Evolutionary conservation across 192 early-diverging fungal genomes (phyloP), one percentile per base, ranked within the genome.

Genomic region (Coemansia sp.): DNA sequence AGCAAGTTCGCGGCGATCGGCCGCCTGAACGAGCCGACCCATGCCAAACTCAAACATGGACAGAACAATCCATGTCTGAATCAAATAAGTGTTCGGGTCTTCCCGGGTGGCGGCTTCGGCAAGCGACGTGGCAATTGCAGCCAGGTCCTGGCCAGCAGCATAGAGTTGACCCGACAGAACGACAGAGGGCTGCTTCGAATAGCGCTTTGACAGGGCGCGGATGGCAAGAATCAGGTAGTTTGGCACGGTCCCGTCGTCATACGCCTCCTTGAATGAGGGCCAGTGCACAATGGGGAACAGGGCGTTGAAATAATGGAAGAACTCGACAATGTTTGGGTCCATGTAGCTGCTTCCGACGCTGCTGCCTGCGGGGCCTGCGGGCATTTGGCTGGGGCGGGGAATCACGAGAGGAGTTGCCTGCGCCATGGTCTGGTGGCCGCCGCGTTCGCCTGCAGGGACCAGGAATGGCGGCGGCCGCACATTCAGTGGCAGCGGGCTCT

Each of bases 31-130:
- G 21, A 75, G 64, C 23, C 78, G 68, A 15, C 78, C 78, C 72
- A 81, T 74, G 47, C 78, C 78, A 49, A 81, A 72, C 63, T 81
- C 78, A 60, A 75, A 81, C 73, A 81, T 81, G 36, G 78, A 81
- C 65, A 81, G 54, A 28, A 81, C 59, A 19, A 75, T 71, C 78
- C 78, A 81, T 14, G 78, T 81, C 62, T 81, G 78, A 56, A 81
- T 81, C 78, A 81, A 22, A 53, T 81, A 81, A 12, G 78, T 81
- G 22, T 81, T 81, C n/a, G 78, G 78, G 65, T 81, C 78, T 55
- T 81, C 78, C 17, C 73, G 65, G 48, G 78, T 81, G 63, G 78
- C 78, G 19, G 71, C 73, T 42, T 81, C 78, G 21, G 78, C 78
- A 12, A 81, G 69, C 49, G 78, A 81, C 36, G 78, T 71, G 9